Evolutionary conservation across 768 basidiomycete genomes (phyloP).

Genomic region (Hericium erinaceus): DNA sequence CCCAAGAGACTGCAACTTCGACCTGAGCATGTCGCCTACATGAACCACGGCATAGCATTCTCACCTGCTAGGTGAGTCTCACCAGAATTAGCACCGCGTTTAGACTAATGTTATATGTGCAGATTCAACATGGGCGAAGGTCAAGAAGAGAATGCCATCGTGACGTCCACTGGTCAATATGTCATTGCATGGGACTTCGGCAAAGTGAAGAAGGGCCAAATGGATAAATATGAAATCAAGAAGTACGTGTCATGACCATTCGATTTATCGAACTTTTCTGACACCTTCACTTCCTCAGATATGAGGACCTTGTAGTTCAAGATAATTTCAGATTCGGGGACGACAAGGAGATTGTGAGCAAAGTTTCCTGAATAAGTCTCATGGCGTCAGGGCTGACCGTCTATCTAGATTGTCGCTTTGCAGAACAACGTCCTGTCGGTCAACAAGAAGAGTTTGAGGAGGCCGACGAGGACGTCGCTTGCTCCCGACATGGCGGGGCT

Average conservation of each 20-base stretch:
- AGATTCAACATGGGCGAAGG: constrained; percentile 92
- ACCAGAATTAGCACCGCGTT: not conserved
- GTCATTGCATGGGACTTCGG: constrained; percentile 97
- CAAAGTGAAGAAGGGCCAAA: constrained; percentile 86
- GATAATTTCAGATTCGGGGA: constrained; percentile 98
- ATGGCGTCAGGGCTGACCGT: constrained; percentile 4
- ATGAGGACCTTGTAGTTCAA: constrained; percentile 89
- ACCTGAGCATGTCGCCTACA: constrained; percentile 89
- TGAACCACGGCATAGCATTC: constrained; percentile 81
- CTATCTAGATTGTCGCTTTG: constrained; percentile 80
- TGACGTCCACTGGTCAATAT: constrained; percentile 87
- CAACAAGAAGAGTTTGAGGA: constrained; percentile 87
- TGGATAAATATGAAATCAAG: constrained; percentile 94
- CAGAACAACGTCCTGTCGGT: constrained; percentile 89
- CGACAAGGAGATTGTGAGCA: constrained; percentile 87
- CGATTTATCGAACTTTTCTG: not conserved
- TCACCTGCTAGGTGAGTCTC: constrained; percentile 77
- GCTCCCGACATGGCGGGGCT: constrained; percentile 30
- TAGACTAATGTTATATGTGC: not conserved
- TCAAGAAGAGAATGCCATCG: constrained; percentile 87
- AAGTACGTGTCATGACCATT: constrained; percentile 29
- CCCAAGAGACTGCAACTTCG: constrained; percentile 82
- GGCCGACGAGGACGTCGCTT: constrained; percentile 70
- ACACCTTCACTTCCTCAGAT: constrained; percentile 28
- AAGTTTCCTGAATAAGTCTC: not conserved